These are phyloP conservation scores for Coemansia sp. DNA, from an alignment of 192 early-diverging fungal genomes.

Conservation along the genomic window DNA sequence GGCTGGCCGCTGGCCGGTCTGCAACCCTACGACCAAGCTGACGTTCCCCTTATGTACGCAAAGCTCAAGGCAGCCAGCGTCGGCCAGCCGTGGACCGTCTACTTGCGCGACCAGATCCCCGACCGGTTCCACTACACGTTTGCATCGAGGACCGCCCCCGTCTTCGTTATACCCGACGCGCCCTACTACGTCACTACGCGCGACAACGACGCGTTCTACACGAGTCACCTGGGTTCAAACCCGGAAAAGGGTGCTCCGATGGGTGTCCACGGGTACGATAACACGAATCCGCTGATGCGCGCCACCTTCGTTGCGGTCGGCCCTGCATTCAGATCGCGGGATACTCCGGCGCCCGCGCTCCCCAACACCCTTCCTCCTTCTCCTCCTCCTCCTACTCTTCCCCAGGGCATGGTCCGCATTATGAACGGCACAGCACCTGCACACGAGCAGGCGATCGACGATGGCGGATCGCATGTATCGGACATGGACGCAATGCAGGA, in stretches of 20 bases:
- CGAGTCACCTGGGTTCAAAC: neutral
- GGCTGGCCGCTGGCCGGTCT: conserved; percentile 66
- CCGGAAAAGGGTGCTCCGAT: conserved; percentile 6
- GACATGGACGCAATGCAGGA: conserved; percentile 47
- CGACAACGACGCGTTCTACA: conserved; percentile 10
- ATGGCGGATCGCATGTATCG: conserved; percentile 25
- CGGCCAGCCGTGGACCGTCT: conserved; percentile 62
- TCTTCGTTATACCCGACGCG: conserved; percentile 66
- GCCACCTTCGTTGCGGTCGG: conserved; percentile 82
- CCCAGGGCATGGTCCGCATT: neutral
- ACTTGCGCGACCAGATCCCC: conserved; percentile 70
- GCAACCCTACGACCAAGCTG: conserved; percentile 52
- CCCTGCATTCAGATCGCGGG: conserved; percentile 57
- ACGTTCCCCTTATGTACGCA: conserved; percentile 57
- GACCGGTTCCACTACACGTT: conserved; percentile 67
- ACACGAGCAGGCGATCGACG: conserved; percentile 13
- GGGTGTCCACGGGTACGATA: conserved; percentile 87
- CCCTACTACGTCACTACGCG: conserved; percentile 61
- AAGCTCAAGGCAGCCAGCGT: conserved; percentile 52
- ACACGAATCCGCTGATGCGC: conserved; percentile 72
- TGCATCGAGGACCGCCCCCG: conserved; percentile 69
- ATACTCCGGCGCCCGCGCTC: conserved; percentile 2
- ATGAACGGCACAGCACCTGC: neutral
- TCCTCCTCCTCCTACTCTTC: neutral
- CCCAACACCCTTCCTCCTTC: neutral